Percentiles rank a stretch among this genome's conserved stretches.
Evolutionary conservation across 2,329 filamentous ascomycete genomes (phyloP).

Genomic region (Aaosphaeria pasadenensis): DNA sequence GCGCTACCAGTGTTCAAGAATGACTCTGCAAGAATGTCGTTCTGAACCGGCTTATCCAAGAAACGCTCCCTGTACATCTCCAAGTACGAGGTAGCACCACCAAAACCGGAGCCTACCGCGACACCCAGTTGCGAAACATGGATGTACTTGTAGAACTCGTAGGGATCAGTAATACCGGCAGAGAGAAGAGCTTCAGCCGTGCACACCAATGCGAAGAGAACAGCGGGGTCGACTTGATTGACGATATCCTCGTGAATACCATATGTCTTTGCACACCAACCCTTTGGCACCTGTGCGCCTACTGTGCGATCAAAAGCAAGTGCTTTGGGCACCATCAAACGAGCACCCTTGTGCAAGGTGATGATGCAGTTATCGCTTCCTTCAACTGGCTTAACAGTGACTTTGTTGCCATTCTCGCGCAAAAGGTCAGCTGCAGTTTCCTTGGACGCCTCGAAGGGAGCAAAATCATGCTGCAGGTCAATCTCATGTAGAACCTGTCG

Average conservation of each 20-base stretch:
- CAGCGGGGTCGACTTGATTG: conserved; percentile 33
- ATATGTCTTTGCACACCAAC: conserved; percentile 33
- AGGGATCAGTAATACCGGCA: conserved; percentile 35
- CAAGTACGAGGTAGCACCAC: conserved; percentile 22
- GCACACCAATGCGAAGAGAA: conserved; percentile 31
- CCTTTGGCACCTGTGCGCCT: conserved; percentile 34
- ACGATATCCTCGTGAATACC: conserved; percentile 39
- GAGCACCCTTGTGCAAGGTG: conserved; percentile 27
- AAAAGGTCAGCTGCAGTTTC: conserved; percentile 30
- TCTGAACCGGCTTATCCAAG: conserved; percentile 30
- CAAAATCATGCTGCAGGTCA: conserved; percentile 30
- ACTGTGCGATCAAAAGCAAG: conserved; percentile 22
- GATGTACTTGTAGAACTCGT: conserved; percentile 30
- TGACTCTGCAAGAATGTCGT: conserved; percentile 35
- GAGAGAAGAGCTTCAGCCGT: conserved; percentile 31
- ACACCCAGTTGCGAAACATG: conserved; percentile 38
- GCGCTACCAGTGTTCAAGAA: conserved; percentile 36
- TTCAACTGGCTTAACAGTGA: conserved; percentile 10
- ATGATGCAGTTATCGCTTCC: conserved; percentile 8
- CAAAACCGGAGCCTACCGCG: conserved; percentile 32
- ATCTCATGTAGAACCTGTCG: conserved; percentile 35
- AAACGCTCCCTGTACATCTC: conserved; percentile 30
- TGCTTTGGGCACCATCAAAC: conserved; percentile 31
- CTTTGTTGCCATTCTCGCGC: conserved; percentile 31
- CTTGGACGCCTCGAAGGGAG: conserved; percentile 30